Conservation (phyloP, 345 rosid species). For the Aegle marmelos region DNA sequence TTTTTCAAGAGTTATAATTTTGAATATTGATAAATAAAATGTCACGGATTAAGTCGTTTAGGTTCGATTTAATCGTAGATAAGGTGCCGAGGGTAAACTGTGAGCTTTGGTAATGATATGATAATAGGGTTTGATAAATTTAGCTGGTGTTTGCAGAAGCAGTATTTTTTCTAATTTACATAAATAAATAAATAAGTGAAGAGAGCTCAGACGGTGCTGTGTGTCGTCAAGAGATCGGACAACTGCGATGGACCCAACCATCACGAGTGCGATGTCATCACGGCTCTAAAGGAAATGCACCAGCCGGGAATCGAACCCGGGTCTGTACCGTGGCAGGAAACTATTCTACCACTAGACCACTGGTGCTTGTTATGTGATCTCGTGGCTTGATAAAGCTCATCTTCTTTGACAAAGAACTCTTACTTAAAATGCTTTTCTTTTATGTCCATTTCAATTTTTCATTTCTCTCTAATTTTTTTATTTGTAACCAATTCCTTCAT, state of each 20-base stretch:
- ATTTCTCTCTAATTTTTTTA: no score
- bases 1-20: no score
- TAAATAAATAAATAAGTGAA: neutral
- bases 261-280: neutral
- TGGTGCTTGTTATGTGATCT: slow-evolving; percentile 19
- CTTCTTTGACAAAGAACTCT: no score
- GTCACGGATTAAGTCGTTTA: no score
- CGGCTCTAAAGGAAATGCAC: slow-evolving; percentile 10
- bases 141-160: neutral
- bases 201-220: neutral
- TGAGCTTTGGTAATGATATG: slow-evolving; percentile 26
- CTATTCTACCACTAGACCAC: slow-evolving; percentile 65
- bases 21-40: no score
- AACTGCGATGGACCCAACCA: neutral
- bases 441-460: no score
- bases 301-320: slow-evolving; percentile 62
- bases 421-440: no score
- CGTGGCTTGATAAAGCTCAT: neutral
- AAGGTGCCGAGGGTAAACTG: slow-evolving; percentile 11
- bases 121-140: slow-evolving; percentile 21
- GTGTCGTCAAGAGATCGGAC: neutral
- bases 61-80: neutral
- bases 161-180: neutral
- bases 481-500: no score
- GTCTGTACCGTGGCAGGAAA: slow-evolving; percentile 51